Evolutionary conservation across 495 filamentous ascomycete genomes (phyloP).

Genomic region (Neurospora sp.): DNA sequence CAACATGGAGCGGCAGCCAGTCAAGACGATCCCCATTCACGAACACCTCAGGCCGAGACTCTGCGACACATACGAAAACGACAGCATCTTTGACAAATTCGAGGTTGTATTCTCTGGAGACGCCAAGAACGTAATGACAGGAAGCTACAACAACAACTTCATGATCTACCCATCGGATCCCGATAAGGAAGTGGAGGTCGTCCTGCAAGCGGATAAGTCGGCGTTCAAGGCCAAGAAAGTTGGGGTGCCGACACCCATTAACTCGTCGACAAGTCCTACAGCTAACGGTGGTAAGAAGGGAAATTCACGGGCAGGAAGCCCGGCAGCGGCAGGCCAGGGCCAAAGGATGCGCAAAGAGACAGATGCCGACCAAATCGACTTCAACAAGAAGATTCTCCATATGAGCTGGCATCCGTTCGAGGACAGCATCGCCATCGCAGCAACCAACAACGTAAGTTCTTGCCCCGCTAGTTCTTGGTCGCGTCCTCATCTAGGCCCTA

Average conservation of each 20-base stretch:
- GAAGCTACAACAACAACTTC: constrained; percentile 99
- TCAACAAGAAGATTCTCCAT: constrained; percentile 99
- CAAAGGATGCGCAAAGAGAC: constrained; percentile 98
- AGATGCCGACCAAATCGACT: constrained; percentile 98
- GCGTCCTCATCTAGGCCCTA: neutral
- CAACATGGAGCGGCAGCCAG: constrained; percentile 91
- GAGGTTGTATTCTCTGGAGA: constrained; percentile 98
- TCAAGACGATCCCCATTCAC: constrained; percentile 98
- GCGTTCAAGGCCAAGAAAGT: constrained; percentile 99
- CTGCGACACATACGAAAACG: constrained; percentile 98
- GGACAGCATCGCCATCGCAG: constrained; percentile 98
- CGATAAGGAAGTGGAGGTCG: constrained; percentile 91
- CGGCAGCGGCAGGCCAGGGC: constrained; percentile 71
- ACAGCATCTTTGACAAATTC: constrained; percentile 99
- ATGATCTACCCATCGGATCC: constrained; percentile 99
- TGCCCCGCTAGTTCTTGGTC: neutral
- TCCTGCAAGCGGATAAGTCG: constrained; percentile 94
- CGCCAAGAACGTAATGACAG: constrained; percentile 98
- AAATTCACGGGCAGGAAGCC: constrained; percentile 78
- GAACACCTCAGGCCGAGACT: constrained; percentile 90
- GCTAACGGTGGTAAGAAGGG: constrained; percentile 69
- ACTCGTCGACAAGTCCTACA: constrained; percentile 61
- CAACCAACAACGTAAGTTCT: constrained; percentile 90
- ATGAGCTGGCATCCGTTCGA: constrained; percentile 99
- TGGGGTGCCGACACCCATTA: constrained; percentile 94